These are phyloP conservation scores for Fonsecaea pugnacius DNA, from an alignment of 2,329 filamentous ascomycete species.

Conservation along the genomic window DNA sequence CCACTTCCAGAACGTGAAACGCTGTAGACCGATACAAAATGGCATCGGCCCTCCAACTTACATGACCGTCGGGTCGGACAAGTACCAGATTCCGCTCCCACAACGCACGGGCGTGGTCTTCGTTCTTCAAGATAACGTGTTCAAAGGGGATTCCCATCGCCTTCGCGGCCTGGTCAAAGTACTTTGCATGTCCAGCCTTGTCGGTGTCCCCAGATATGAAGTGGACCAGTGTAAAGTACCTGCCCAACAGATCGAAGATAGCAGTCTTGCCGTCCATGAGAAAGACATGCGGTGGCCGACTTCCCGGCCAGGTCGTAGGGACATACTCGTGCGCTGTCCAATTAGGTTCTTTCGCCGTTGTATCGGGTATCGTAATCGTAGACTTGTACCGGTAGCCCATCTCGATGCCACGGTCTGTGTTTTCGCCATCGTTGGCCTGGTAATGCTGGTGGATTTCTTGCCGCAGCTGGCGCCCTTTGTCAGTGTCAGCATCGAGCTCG, in stretches of 20 bases:
- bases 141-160: constrained; percentile 30
- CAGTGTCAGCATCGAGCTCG: constrained; percentile 5
- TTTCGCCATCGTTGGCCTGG: constrained; percentile 21
- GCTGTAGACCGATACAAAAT: not conserved
- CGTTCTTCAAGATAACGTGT: constrained; percentile 22
- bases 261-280: constrained; percentile 38
- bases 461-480: constrained; percentile 12
- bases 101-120: constrained; percentile 33
- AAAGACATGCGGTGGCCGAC: constrained; percentile 41
- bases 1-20: not conserved
- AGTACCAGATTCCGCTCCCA: constrained; percentile 38
- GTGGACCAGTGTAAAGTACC: constrained; percentile 16
- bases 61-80: constrained; percentile 38
- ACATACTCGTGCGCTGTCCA: constrained; percentile 34
- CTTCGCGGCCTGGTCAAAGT: constrained; percentile 12
- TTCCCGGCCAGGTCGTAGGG: constrained; percentile 41
- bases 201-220: constrained; percentile 26
- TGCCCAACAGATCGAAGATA: constrained; percentile 37
- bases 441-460: constrained; percentile 10
- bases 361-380: constrained; percentile 27
- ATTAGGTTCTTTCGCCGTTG: constrained; percentile 23
- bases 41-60: constrained; percentile 35
- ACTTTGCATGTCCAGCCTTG: not conserved
- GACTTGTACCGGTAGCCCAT: constrained; percentile 35
- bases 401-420: constrained; percentile 34